Evolutionary conservation across 345 rosid genomes (phyloP), one percentile per base, ranked within the genome.

Genomic region (Eucalyptus brandiana): DNA sequence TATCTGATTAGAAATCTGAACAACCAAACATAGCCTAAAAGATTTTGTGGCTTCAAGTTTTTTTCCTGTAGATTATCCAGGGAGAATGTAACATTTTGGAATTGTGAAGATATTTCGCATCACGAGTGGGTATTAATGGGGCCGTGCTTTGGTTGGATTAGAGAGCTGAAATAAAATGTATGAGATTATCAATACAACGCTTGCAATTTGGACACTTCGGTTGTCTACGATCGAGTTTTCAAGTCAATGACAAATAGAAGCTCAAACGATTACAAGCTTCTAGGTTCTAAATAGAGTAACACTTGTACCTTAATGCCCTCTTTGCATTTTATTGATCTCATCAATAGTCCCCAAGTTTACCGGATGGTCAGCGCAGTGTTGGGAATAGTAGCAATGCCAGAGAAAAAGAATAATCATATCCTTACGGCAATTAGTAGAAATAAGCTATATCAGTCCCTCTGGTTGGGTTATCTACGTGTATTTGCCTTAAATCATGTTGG

Each of bases 11-110:
- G 2, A 47, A 47, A 47, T 47, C 4, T 11, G 48, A 47, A 47
- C 13, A 0, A 47, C 0, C 48, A 47, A 47, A 47, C 4, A 4
- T 47, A 47, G 4, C 48, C 0, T 47, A 4, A 40, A 76, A 76
- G 16, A 76, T 6, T 21, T 76, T 12, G 45, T 50, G 1, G 53
- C 83, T 23, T 76, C 83, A 19, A 76, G 28, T 76, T 37, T 37
- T 37, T 37, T 37, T 76, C 47, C 28, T 37, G 28, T 76, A 37
- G 76, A 76, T 76, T 76, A 19, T 37, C 7, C 5, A 21, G 1
- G 45, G 28, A 40, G 47, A 76, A 37, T 76, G 47, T 76, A 76
- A 3, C 9, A 37, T 76, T 76, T 19, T 23, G 45, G 47, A 37
- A 37, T 23, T 76, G 45, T 1, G 2, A 19, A 76, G 45, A 37